Evolutionary conservation across 108 stramenopile species (phyloP), one percentile per base, ranked within the genome.

Genomic region (Bacterosira constricta): DNA sequence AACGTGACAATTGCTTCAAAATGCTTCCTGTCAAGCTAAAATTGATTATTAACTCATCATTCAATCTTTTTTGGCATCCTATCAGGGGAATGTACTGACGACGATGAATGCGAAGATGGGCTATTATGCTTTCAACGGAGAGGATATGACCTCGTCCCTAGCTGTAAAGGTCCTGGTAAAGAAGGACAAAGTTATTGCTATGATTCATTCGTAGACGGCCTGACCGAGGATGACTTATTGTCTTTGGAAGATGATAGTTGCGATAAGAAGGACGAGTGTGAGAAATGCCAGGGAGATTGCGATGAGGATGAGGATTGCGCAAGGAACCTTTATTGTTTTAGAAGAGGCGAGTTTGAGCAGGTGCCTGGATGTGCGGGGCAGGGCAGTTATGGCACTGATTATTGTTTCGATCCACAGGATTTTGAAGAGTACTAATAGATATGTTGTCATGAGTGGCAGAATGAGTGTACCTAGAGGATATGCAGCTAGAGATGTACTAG

Each of bases 281-380:
- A 46, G 18, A 35, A 42, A 26, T 68, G 75, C 30, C 21, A 11
- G 6, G 76, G 76, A 11, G 32, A 21, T 18, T 77, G 76, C 26
- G 30, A 29, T 6, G 27, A 29, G 18, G 62, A 77, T 34, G 45
- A 27, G 18, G 36, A 69, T 20, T 77, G 76, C 17, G 54, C n/a
- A 2, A 17, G 18, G 47, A 62, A 25, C 18, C 53, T 77, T 18
- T 70, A 20, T 59, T 78, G 77, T 50, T 78, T 44, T 57, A 20
- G 36, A 31, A 32, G 77, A 51, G 29, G 35, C 31, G 66, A 51
- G 30, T 75, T 35, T 35, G 68, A 69, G 29, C 32, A 56, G 27
- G 50, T 78, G 6, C 77, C 77, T 7, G 77, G 77, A 44, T 78
- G 77, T 45, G 77, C 77, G 5, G 77, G 77, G 26, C 76, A 77